Base-by-base conservation (phyloP, 2,329 filamentous ascomycete genomes). In the Cercospora nicotianae region DNA sequence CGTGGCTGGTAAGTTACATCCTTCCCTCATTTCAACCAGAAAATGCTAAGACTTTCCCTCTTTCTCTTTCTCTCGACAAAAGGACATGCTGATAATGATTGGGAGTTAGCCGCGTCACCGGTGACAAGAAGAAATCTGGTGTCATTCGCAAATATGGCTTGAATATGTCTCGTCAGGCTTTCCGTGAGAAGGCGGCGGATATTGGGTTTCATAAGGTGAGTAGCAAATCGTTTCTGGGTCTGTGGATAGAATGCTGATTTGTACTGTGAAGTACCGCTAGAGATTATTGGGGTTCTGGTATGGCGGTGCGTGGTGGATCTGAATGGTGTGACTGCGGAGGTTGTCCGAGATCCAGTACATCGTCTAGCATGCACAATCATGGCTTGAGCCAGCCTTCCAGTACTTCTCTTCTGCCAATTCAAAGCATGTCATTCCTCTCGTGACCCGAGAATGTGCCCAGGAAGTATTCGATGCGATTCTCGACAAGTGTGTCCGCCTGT, bases 101-200 rank as follows among this genome's bases (percentile, higher is more conserved):
- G 62, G 45, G 23, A 33, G 10, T 3, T 36, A 75, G 73, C 70
- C 71, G 72, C 33, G 73, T 75, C 18, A 75, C 73, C 2, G 73
- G 73, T 26, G 73, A 75, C 67, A 75, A 73, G 70, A 75, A 75
- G 64, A 74, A 73, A 33, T 65, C 68, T 28, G 73, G 73, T 45
- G 64, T 75, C 39, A 74, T 75, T 48, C 70, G 73, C 51, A 75
- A 75, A 60, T 75, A 75, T 62, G 73, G 73, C n/a, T 53, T 75
- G 64, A 75, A 74, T 53, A 75, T 75, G 73, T 72, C 70, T 4
- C 67, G 73, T 16, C 73, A 75, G 63, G 73, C 73, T n/a, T 75
- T 75, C 26, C 64, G 73, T 6, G 73, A 75, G 66, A 74, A 75
- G 70, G 72, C 73, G 10, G 72, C 67, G 65, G 72, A 75, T 64